Base-by-base conservation (phyloP, 345 rosid species). In the Citrus unshiu region DNA sequence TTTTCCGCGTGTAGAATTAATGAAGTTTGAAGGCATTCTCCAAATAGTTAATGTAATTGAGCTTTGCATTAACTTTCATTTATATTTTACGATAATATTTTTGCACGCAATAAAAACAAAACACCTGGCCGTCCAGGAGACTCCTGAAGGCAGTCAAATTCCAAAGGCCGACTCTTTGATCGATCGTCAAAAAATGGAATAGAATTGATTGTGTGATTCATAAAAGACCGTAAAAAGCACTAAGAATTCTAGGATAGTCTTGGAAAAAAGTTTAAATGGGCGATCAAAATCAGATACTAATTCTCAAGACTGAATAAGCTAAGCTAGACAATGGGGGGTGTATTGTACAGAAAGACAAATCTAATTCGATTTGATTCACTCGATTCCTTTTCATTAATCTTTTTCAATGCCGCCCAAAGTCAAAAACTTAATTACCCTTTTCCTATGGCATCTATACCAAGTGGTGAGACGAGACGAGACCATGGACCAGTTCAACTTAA, bases 81-180 rank as follows among this genome's bases (percentile, higher is more conserved):
- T 22, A 2, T 9, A 2, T 21, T 35, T 66, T 60, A 9, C 4
- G 14, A 46, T 13, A 13, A 3, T 13, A 1, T 0, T 13, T 22
- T 27, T 43, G 30, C n/a, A 7, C 2, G 13, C 34, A 24, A 69
- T 69, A 25, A 25, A 24, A 46, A 43, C 30, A 18, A 1, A 6
- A 40, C 59, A 27, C 24, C 71, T 67, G 51, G 66, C 70, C 84
- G 58, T 61, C 59, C 18, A 35, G 75, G 75, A 76, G 49, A 80
- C 76, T 61, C 30, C 9, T 70, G 16, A 9, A 30, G 21, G 30
- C 68, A 24, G 19, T 75, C 75, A 54, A 54, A 54, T 54, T 54
- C 22, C 22, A 54, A 18, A 54, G 0, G 22, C 7, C 1, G 22
- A 54, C 5, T 46, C 51, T 46, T 46, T 13, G 16, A 46, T 43